Base-by-base conservation (phyloP, 306 rosid species). In the Morella rubra region DNA sequence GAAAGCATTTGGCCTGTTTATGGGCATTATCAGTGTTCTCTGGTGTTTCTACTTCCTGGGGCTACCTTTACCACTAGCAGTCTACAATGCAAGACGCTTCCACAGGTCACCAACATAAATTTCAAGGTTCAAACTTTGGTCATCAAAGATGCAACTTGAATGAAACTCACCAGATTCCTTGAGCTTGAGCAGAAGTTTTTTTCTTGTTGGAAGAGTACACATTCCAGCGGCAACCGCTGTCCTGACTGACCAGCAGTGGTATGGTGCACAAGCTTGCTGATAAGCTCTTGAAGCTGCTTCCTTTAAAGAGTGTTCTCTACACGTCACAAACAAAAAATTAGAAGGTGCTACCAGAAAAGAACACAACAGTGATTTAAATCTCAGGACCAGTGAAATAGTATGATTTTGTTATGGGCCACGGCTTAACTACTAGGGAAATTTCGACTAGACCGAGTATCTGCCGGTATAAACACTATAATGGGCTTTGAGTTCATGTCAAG, bases 191-290 rank as follows among this genome's bases (percentile, higher is more conserved):
- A 92, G 74, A 19, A 95, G 96, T 80, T 92, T 96, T 41, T 95
- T 96, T 82, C 97, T 89, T 0, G 97, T 80, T 5, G 99, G 99
- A 84, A 95, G 97, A 66, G 97, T 80, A 82, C 92, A 92, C 97
- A 95, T 88, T 60, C 97, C 97, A 64, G 97, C 99, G 74, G 91
- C 85, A 11, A 95, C 99, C n/a, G 97, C 97, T 51, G 97, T 85
- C 82, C 99, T 83, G 46, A 95, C 84, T 4, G 97, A 37, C 99
- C 99, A 95, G 37, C 91, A 32, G 84, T 92, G 99, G 84, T 83
- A 92, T 18, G 99, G 97, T 19, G 99, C 97, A 83, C 96, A 95
- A 41, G 87, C 93, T 75, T 84, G 83, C 14, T 84, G 89, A 86
- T 95, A 95, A 69, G 99, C 99, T 54, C 88, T 77, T 64, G 99